Evolutionary conservation across 345 rosid species (phyloP), one percentile per base, ranked within the genome.

Genomic region (Arabis hirsuta): DNA sequence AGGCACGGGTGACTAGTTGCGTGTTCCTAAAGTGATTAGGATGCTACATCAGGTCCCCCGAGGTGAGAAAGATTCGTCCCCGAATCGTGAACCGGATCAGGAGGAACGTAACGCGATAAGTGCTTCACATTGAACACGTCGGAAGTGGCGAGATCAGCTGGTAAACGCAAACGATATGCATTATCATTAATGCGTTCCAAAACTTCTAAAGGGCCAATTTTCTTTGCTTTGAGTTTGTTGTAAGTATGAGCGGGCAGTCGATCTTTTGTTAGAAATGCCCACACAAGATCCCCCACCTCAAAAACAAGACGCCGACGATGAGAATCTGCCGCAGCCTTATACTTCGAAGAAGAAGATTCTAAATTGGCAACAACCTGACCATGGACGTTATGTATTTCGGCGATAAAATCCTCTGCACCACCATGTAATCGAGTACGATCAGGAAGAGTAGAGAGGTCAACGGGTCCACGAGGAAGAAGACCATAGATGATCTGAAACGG

Each of bases 401-500:
- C n/a, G 5, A 52, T 5, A 11, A 52, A 52, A 4, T 52, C 55
- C 1, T 22, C 32, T 2, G 55, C 55, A 0, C 4, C 34, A 0
- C 55, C 55, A 52, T 52, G 55, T 22, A 22, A n/a, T 0, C 55
- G 55, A 3, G 14, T 52, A 0, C 11, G 39, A 9, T 57, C 62
- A 3, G 62, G 62, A 0, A 57, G 3, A 16, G 13, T 10, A 9
- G 44, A 14, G 2, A 57, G 12, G 2, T 57, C 62, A 1, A 57
- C 9, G 9, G 45, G 63, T 0, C 63, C 45, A 4, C 47, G 27
- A 4, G 46, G 63, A 19, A 38, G 4, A 5, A 57, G 1, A 10
- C 64, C 64, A 41, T 46, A 63, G 4, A 63, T 22, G 0, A 63
- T n/a, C 1, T 45, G 13, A 46, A 63, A 63, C 0, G 54, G 68